phyloP scores from a whole-genome alignment of 306 rosid species.

The Cicer bijugum region DNA sequence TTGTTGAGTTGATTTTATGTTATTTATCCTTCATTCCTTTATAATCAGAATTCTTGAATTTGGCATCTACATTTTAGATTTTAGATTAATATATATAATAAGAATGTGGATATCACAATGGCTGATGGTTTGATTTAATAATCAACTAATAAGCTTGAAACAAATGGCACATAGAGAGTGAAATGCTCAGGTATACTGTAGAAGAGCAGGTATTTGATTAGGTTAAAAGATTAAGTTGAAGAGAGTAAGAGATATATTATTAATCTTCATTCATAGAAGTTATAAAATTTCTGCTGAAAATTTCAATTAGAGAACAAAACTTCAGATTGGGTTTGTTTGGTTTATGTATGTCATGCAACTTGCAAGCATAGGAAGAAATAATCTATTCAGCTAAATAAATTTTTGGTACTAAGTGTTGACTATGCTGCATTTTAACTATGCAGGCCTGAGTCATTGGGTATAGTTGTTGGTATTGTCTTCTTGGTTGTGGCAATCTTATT shows the following conservation, averaged over 20 bases:
- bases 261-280: not conserved
- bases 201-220: not conserved
- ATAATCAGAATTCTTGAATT: constrained; percentile 33
- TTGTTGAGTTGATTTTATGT: constrained; percentile 8
- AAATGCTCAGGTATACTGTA: constrained; percentile 2
- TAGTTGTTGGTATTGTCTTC: constrained; percentile 88
- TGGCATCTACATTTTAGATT: constrained; percentile 12
- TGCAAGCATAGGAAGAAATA: not conserved
- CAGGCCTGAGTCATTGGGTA: constrained; percentile 96
- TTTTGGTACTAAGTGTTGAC: constrained; percentile 20
- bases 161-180: constrained; percentile 2
- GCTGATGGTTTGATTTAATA: not conserved
- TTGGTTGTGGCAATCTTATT: constrained; percentile 79
- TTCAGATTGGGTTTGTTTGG: constrained; percentile 10
- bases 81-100: not conserved
- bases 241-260: not conserved
- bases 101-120: constrained; percentile 11
- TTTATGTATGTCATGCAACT: not conserved
- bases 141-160: not conserved
- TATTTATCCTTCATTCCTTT: not conserved
- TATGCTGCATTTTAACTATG: constrained; percentile 36
- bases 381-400: not conserved
- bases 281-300: constrained; percentile 16
- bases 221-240: constrained; percentile 10
- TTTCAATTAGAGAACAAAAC: constrained; percentile 15